Percentiles rank a stretch among this genome's conserved stretches.
Evolutionary conservation across 371 early-diverging fungal genomes (phyloP).

Genomic region (Mucor ambiguus): DNA sequence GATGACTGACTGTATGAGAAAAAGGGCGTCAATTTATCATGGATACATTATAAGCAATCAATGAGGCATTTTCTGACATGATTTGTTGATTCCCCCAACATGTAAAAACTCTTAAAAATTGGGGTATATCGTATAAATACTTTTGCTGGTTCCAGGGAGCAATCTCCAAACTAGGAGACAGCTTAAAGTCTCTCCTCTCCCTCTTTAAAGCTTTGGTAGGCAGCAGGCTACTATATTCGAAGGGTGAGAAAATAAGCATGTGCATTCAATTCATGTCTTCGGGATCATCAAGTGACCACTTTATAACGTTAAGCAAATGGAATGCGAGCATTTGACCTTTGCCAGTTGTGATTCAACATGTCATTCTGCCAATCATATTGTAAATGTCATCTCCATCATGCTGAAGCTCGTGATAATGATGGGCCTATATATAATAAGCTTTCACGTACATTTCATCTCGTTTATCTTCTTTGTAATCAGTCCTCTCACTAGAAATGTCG

Average conservation of each 20-base stretch:
- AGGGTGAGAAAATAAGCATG: conserved; percentile 23
- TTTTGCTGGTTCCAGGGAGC: neutral
- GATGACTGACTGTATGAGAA: neutral
- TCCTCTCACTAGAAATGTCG: neutral
- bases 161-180: neutral
- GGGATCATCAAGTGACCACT: conserved; percentile 12
- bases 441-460: neutral
- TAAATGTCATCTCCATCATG: conserved; percentile 19
- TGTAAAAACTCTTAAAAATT: neutral
- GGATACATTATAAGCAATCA: neutral
- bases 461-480: neutral
- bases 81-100: neutral
- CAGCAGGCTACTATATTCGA: neutral
- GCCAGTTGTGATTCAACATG: conserved; percentile 24
- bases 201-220: neutral
- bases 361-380: conserved; percentile 24
- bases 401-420: conserved; percentile 24
- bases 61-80: neutral
- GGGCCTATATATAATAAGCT: conserved; percentile 9
- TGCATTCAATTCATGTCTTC: conserved; percentile 20
- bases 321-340: conserved; percentile 13
- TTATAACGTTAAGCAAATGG: conserved; percentile 19
- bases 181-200: neutral
- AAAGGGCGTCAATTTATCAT: neutral
- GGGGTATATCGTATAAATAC: neutral